phyloP scores from a whole-genome alignment of 2,329 filamentous ascomycete genomes.

The Fusarium heterosporum region DNA sequence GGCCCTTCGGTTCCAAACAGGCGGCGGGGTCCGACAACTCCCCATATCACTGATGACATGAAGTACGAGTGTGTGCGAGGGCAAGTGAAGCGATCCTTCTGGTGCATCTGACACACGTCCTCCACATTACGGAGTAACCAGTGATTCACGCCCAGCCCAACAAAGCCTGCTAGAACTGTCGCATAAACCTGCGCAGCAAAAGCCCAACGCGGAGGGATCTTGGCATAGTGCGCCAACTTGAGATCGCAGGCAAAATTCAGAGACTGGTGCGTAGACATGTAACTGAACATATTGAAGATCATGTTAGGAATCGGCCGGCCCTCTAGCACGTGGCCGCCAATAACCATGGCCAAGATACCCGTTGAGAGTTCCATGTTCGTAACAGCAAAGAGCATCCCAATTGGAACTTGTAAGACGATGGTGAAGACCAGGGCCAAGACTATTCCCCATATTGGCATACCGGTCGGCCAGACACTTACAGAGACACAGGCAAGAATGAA shows the following conservation, averaged over 20 bases:
- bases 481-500: slow-evolving; percentile 55
- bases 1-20: slow-evolving; percentile 61
- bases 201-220: slow-evolving; percentile 64
- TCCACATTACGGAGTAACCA: slow-evolving; percentile 68
- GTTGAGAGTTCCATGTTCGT: slow-evolving; percentile 69
- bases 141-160: slow-evolving; percentile 70
- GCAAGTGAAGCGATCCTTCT: slow-evolving; percentile 65
- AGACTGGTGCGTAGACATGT: slow-evolving; percentile 70
- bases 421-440: slow-evolving; percentile 64
- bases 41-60: slow-evolving; percentile 74
- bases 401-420: slow-evolving; percentile 64
- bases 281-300: slow-evolving; percentile 77
- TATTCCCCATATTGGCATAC: slow-evolving; percentile 63
- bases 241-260: slow-evolving; percentile 70
- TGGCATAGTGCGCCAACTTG: slow-evolving; percentile 74
- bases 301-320: slow-evolving; percentile 75
- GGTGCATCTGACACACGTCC: slow-evolving; percentile 64
- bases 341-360: slow-evolving; percentile 74
- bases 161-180: slow-evolving; percentile 64
- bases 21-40: slow-evolving; percentile 72
- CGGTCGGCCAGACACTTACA: slow-evolving; percentile 61
- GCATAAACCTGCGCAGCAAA: slow-evolving; percentile 67
- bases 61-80: slow-evolving; percentile 64
- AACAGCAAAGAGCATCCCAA: slow-evolving; percentile 67
- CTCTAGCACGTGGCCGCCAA: slow-evolving; percentile 74